phyloP scores from a whole-genome alignment of 2,329 filamentous ascomycete genomes.

The Sphaerulina vaccinii region DNA sequence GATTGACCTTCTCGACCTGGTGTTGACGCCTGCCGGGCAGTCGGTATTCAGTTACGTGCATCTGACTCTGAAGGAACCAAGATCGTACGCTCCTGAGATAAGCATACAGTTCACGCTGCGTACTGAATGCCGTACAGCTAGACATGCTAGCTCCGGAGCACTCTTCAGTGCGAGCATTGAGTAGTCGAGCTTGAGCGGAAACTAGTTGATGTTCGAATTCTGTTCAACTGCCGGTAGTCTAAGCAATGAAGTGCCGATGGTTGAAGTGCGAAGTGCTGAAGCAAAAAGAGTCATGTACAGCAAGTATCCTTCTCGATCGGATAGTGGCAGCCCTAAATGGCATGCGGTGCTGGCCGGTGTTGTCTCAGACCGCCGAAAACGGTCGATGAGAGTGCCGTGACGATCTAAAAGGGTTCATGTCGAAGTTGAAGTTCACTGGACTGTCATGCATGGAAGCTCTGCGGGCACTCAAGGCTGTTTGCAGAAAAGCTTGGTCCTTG shows the following conservation, averaged over 20 bases:
- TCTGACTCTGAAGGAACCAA: too few relatives aligned
- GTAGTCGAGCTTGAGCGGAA: constrained; percentile 8
- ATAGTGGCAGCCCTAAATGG: background rate
- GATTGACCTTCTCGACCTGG: too few relatives aligned
- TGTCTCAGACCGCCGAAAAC: background rate
- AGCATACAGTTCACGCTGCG: constrained; percentile 5
- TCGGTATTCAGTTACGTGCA: too few relatives aligned
- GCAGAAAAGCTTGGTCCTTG: constrained; percentile 6
- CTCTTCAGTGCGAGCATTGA: background rate
- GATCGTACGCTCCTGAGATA: background rate
- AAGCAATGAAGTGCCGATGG: constrained; percentile 7
- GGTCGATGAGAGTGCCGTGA: background rate
- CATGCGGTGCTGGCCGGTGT: background rate
- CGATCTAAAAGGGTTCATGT: background rate
- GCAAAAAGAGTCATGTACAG: background rate
- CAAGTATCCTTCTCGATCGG: background rate
- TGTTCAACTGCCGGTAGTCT: constrained; percentile 10
- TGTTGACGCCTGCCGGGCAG: too few relatives aligned
- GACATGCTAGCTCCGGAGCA: background rate
- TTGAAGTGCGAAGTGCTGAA: background rate
- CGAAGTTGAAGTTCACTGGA: background rate
- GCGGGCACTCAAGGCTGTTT: constrained; percentile 2
- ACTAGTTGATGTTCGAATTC: constrained; percentile 5
- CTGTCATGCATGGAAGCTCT: background rate
- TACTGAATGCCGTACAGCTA: constrained; percentile 4